Evolutionary conservation across 306 rosid genomes (phyloP).

Genomic region (Cucurbita maxima): DNA sequence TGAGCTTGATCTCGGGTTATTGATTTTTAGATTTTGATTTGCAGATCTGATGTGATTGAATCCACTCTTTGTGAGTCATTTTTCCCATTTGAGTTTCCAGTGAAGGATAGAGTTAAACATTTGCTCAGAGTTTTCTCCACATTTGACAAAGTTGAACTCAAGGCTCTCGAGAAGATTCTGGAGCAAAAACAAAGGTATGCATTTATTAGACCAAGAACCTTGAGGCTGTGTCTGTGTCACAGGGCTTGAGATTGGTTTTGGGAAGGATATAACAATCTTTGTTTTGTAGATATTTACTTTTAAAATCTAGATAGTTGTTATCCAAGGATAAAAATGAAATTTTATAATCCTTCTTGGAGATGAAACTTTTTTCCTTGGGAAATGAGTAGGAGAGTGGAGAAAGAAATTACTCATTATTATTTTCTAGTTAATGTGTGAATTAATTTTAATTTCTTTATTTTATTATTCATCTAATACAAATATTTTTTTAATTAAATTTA

Average conservation of each 20-base stretch:
- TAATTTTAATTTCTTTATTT: neutral
- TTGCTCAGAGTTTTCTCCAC: slow-evolving; percentile 66
- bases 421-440: neutral
- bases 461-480: neutral
- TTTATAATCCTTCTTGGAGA: neutral
- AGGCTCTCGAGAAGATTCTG: slow-evolving; percentile 90
- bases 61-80: slow-evolving; percentile 59
- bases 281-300: neutral
- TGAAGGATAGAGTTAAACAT: slow-evolving; percentile 53
- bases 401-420: neutral
- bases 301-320: no score
- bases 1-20: slow-evolving; percentile 5
- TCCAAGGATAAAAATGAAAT: neutral
- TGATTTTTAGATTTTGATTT: slow-evolving; percentile 15
- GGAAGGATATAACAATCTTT: neutral
- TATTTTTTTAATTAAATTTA: neutral
- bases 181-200: slow-evolving; percentile 94
- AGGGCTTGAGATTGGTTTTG: neutral
- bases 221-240: neutral
- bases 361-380: neutral
- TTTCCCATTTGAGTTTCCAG: slow-evolving; percentile 59
- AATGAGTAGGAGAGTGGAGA: neutral
- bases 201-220: slow-evolving; percentile 15
- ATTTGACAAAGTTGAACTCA: slow-evolving; percentile 84
- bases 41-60: slow-evolving; percentile 92